A percentile compares a stretch with the other conserved stretches of the same genome.
Evolutionary conservation across 768 basidiomycete species (phyloP).

Genomic region (Pulveroboletus ravenelii): DNA sequence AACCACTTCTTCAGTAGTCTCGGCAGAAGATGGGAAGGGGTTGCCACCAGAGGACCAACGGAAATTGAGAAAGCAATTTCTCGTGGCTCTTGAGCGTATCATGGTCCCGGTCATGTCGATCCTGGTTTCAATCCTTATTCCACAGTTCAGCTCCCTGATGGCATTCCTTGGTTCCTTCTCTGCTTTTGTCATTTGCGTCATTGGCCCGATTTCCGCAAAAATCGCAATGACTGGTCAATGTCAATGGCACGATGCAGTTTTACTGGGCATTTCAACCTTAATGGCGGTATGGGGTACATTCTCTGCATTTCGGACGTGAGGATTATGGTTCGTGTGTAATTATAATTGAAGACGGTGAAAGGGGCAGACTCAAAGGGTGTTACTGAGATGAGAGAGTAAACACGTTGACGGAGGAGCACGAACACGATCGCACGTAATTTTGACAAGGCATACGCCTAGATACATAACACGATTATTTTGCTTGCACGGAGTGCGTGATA

Average conservation of each 20-base stretch:
- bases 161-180: conserved; percentile 90
- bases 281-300: conserved; percentile 80
- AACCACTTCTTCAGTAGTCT: conserved; percentile 2
- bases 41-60: conserved; percentile 7
- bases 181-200: conserved; percentile 69
- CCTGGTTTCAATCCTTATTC: conserved; percentile 66
- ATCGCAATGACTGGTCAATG: conserved; percentile 50
- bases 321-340: not conserved
- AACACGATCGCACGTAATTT: not conserved
- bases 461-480: conserved; percentile 31
- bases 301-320: conserved; percentile 50
- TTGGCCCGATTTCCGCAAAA: conserved; percentile 74
- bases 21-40: conserved; percentile 26
- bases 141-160: conserved; percentile 80
- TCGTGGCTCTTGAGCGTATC: conserved; percentile 53
- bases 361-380: not conserved
- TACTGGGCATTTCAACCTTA: conserved; percentile 47
- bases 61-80: conserved; percentile 31
- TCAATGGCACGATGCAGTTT: conserved; percentile 45
- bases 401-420: not conserved
- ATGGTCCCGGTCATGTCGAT: conserved; percentile 57
- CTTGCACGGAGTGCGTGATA: conserved; percentile 64
- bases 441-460: conserved; percentile 5
- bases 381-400: not conserved
- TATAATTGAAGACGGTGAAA: not conserved